Percentiles rank a stretch among this genome's conserved stretches.
Evolutionary conservation across 2,329 filamentous ascomycete species (phyloP).

Genomic region (Alternaria sp.): DNA sequence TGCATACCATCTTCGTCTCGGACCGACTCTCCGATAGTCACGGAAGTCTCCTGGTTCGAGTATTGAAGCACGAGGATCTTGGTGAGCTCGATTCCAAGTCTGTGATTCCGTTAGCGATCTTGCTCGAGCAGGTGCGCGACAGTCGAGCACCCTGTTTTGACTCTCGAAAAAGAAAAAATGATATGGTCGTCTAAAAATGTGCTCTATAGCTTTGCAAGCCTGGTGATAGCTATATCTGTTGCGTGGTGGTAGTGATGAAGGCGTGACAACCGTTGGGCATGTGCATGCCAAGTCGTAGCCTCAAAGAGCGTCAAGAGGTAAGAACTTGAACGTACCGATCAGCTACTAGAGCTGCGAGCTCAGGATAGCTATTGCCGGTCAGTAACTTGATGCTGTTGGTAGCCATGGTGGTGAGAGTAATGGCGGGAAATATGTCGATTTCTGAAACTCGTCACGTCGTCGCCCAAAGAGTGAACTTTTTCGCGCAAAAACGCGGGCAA

Average conservation of each 20-base stretch:
- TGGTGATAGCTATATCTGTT: background rate
- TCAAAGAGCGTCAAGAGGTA: conserved; percentile 6
- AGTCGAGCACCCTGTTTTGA: background rate
- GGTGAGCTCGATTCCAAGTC: conserved; percentile 78
- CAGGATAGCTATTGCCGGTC: conserved; percentile 78
- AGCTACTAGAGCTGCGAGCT: conserved; percentile 74
- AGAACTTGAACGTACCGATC: conserved; percentile 62
- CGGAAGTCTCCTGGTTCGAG: conserved; percentile 86
- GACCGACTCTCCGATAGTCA: conserved; percentile 95
- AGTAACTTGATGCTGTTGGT: conserved; percentile 79
- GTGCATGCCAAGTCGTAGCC: conserved; percentile 22
- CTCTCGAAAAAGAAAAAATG: background rate
- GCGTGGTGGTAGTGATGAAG: background rate
- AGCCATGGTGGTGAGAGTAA: conserved; percentile 62
- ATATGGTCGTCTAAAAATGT: background rate
- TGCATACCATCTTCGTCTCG: conserved; percentile 87
- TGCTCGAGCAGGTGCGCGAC: conserved; percentile 2
- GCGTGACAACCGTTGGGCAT: conserved; percentile 1
- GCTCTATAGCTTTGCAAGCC: background rate
- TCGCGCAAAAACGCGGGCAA: conserved; percentile 25
- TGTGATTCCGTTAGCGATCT: conserved; percentile 49
- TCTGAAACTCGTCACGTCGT: conserved; percentile 23
- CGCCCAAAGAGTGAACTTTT: conserved; percentile 33
- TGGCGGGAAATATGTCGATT: conserved; percentile 29
- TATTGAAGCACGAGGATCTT: conserved; percentile 85